Base-by-base conservation (phyloP, 768 basidiomycete genomes). In the Suillus alpinus region DNA sequence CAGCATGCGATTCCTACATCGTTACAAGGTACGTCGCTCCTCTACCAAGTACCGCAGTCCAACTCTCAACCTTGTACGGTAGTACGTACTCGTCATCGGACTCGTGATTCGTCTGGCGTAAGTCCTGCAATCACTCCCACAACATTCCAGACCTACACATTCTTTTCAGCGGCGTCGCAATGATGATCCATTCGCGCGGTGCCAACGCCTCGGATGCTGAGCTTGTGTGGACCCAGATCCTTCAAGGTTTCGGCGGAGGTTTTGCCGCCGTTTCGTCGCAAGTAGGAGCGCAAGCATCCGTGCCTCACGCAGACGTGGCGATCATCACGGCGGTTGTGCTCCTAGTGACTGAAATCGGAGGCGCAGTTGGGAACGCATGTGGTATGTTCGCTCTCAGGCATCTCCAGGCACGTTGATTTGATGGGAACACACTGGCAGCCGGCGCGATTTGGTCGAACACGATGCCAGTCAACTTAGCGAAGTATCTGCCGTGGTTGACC, bases 181-280 rank as follows among this genome's bases (percentile, higher is more conserved):
- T 89, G 29, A 91, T 90, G 89, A 82, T 91, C 62, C 82, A 83
- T 66, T 86, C 88, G 5, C 82, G 86, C 18, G 88, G 88, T 14
- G 83, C 86, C 2, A 75, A 83, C 39, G 83, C 78, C 0, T 82
- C 78, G 36, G 77, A 80, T 37, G 78, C 77, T 1, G 83, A 84
- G 63, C 77, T 91, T 32, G 85, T 91, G 4, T 78, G 82, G 73
- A 84, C 82, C 23, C 90, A 92, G 65, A 71, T 91, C 55, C 76
- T 92, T 16, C 89, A 91, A 73, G 90, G 89, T 51, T 74, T 86
- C 9, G 90, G 90, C 18, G 90, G 90, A 14, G 90, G 89, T 16
- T 79, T 91, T 59, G 87, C 88, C 3, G 81, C 82, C 8, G 75
- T 85, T 44, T 69, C 83, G 5, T 71, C 79, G 1, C 85, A 85